A percentile compares a stretch with the other conserved stretches of the same genome.
phyloP scores from a whole-genome alignment of 2,329 filamentous ascomycete genomes.

The Colletotrichum trifolii region DNA sequence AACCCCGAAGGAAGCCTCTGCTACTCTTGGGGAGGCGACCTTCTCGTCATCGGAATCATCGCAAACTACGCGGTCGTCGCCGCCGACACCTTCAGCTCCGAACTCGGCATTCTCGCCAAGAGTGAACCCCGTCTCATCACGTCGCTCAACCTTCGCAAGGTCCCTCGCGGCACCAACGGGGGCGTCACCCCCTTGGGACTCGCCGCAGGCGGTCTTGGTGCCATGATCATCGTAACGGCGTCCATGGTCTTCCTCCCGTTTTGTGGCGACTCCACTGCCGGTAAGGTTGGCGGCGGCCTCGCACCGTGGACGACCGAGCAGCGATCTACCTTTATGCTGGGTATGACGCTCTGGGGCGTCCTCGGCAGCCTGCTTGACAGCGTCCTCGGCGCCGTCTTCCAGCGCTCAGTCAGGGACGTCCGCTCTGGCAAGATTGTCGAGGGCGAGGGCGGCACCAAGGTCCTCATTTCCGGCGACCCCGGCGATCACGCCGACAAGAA shows the following conservation, averaged over 20 bases:
- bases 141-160: slow-evolving; percentile 77
- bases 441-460: slow-evolving; percentile 77
- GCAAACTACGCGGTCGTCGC: slow-evolving; percentile 91
- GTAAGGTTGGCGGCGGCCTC: slow-evolving; percentile 53
- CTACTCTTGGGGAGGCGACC: slow-evolving; percentile 70
- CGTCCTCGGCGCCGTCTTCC: slow-evolving; percentile 83
- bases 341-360: slow-evolving; percentile 77
- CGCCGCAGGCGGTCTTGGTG: slow-evolving; percentile 77
- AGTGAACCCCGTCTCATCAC: slow-evolving; percentile 86
- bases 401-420: slow-evolving; percentile 87
- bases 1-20: slow-evolving; percentile 59
- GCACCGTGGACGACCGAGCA: slow-evolving; percentile 60
- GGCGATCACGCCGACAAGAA: slow-evolving; percentile 40
- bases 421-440: slow-evolving; percentile 90
- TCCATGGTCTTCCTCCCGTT: slow-evolving; percentile 77
- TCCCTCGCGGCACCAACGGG: slow-evolving; percentile 93
- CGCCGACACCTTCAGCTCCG: slow-evolving; percentile 94
- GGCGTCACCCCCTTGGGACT: slow-evolving; percentile 85
- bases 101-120: slow-evolving; percentile 89
- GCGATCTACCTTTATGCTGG: slow-evolving; percentile 60
- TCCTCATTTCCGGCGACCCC: slow-evolving; percentile 56
- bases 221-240: slow-evolving; percentile 74
- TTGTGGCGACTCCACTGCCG: slow-evolving; percentile 60
- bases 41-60: slow-evolving; percentile 73
- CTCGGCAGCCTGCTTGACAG: slow-evolving; percentile 89